Percentiles rank a stretch among this genome's conserved stretches.
phyloP scores from a whole-genome alignment of 2,329 filamentous ascomycete species.

The Colletotrichum tropicale region DNA sequence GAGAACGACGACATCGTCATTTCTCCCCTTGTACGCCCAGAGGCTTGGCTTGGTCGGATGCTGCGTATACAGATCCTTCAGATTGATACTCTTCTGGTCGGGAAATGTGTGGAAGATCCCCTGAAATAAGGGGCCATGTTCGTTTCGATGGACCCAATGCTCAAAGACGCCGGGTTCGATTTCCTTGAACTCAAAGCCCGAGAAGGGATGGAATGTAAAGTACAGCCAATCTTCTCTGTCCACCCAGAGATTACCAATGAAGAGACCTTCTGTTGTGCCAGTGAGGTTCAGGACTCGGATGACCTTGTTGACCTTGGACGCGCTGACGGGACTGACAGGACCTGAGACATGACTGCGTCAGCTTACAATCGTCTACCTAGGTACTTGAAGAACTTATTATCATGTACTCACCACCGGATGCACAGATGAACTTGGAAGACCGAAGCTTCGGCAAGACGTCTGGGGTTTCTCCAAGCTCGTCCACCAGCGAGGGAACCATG shows the following conservation, averaged over 20 bases:
- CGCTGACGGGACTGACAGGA: background rate
- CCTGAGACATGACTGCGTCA: background rate
- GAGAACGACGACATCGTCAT: background rate
- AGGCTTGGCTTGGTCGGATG: background rate
- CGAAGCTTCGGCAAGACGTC: background rate
- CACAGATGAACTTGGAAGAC: background rate
- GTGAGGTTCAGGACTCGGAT: background rate
- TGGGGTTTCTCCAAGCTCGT: background rate
- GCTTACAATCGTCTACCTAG: background rate
- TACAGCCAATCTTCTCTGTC: background rate
- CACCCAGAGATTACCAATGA: background rate
- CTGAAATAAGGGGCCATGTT: background rate
- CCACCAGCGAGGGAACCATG: background rate
- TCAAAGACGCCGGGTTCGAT: background rate
- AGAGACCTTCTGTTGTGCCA: background rate
- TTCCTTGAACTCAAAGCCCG: background rate
- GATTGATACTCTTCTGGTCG: background rate
- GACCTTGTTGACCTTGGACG: background rate
- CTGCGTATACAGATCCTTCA: background rate
- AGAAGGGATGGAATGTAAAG: background rate
- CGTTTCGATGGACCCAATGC: background rate
- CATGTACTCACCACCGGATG: background rate
- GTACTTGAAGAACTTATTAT: fast-evolving
- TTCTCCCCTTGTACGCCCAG: background rate
- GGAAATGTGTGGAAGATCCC: background rate